A percentile compares a stretch with the other conserved stretches of the same genome.
Evolutionary conservation across 345 rosid genomes (phyloP).

Genomic region (Clarkia xantiana): DNA sequence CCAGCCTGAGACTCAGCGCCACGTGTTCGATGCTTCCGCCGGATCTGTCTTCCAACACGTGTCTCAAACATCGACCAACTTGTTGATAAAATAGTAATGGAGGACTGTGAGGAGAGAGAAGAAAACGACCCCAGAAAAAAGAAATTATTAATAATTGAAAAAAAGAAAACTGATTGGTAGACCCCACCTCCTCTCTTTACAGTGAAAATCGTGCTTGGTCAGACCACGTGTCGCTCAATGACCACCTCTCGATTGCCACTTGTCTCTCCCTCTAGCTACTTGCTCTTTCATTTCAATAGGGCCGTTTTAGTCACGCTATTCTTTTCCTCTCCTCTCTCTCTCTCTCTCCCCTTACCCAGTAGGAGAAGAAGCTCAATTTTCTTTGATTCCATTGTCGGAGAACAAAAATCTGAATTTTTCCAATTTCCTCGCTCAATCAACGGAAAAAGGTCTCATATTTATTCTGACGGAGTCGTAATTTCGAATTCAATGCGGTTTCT

Average conservation of each 20-base stretch:
- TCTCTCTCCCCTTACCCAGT: not conserved
- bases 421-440: too few relatives aligned
- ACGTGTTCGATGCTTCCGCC: constrained; percentile 13
- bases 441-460: too few relatives aligned
- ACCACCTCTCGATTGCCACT: constrained; percentile 45
- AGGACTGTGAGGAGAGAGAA: not conserved
- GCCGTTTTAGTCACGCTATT: not conserved
- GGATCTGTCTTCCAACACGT: constrained; percentile 15
- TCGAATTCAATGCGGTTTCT: too few relatives aligned
- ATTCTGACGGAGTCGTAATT: too few relatives aligned
- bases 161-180: not conserved
- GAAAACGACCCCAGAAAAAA: constrained; percentile 3
- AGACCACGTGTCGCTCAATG: constrained; percentile 51
- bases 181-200: not conserved
- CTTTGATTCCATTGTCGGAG: not conserved
- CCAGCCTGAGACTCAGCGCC: constrained; percentile 3
- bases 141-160: not conserved
- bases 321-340: constrained; percentile 1
- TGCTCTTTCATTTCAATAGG: not conserved
- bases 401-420: not conserved
- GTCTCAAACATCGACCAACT: constrained; percentile 17
- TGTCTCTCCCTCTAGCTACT: constrained; percentile 10
- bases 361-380: not conserved
- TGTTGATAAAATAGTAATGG: constrained; percentile 8
- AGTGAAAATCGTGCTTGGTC: constrained; percentile 13